Evolutionary conservation across 1,284 basidiomycete species (phyloP), one percentile per base, ranked within the genome.

Genomic region (Sphagnurus paluster): DNA sequence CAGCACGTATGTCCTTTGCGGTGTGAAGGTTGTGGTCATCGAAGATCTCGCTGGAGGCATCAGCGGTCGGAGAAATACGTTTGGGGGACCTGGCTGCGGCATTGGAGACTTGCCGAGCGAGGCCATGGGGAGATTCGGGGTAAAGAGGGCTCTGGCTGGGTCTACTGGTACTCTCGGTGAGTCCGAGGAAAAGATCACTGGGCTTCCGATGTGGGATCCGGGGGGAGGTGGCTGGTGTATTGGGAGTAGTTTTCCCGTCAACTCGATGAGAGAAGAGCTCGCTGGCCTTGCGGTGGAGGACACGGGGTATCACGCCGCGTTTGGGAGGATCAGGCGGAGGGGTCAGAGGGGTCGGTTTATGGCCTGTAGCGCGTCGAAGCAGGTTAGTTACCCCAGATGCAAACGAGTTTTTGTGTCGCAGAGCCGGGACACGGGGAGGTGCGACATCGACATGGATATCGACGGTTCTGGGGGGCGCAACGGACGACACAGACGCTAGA

Each of bases 1-100:
- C 82, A 20, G 69, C 66, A 33, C 77, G 77, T 43, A 90, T 79
- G 30, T 82, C 77, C 42, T 72, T 71, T 30, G 75, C 66, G 3
- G 80, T 75, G 48, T 72, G 70, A 35, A 77, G 64, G 20, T 70
- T 67, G 11, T 75, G 74, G 49, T 80, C 78, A 48, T 74, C 70
- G 35, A 69, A 70, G 25, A 72, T 62, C 30, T 73, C 70, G 40
- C 51, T 55, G 21, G 59, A 54, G 13, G 60, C 55, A n/a, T 56
- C 52, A 1, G 62, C 57, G 14, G 56, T 49, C 11, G 28, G 17
- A 16, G 30, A 14, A n/a, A 8, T 5, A 14, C 17, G 14, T n/a
- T 14, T 16, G 28, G 28, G 14, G n/a, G 54, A 51, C 23, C 46
- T 39, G 33, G 53, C 32, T 16, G 36, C 23, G 35, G 52, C 39